Base-by-base conservation (phyloP, 768 basidiomycete species). In the Lentinus brumalis region DNA sequence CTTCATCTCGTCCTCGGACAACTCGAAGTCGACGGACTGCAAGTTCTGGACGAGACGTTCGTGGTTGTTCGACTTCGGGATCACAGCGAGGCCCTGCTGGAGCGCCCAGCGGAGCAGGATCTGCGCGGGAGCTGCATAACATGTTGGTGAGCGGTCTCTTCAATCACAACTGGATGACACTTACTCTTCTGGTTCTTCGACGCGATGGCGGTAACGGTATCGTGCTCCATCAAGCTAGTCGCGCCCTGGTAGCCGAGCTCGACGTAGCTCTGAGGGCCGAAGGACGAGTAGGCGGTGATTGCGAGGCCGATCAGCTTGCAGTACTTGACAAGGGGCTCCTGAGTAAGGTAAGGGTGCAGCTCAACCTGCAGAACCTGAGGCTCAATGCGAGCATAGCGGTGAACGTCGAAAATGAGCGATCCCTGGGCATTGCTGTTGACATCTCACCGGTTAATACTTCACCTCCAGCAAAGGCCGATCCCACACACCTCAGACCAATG, bases 311-410 rank as follows among this genome's bases (percentile, higher is more conserved):
- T 71, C n/a, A 67, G 70, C 61, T 78, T 78, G 67, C 76, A 75
- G 54, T 82, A 75, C 32, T 72, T 69, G 58, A 85, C 69, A 47
- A 84, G 73, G 11, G 70, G 70, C 66, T 83, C 74, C 69, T 86
- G 85, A 15, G 78, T 72, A 66, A 85, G 71, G 71, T 80, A 81
- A 11, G 86, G 84, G 70, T 86, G 85, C 35, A 82, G 70, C 72
- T 87, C 86, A 53, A 87, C 75, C 72, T 87, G 86, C 32, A 85
- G 76, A 12, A 84, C 84, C 56, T 81, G 77, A 2, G 86, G 84
- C 65, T 78, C 73, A 69, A 81, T 78, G 65, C 85, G 84, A 53
- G 92, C 92, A 70, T 94, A 94, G 60, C 86, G 87, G 53, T 90
- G 76, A 56, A 94, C 78, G 67, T 95, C 94, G 50, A 88, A 76